Evolutionary conservation across 495 filamentous ascomycete species (phyloP).

Genomic region (Baudoinia panamericana): DNA sequence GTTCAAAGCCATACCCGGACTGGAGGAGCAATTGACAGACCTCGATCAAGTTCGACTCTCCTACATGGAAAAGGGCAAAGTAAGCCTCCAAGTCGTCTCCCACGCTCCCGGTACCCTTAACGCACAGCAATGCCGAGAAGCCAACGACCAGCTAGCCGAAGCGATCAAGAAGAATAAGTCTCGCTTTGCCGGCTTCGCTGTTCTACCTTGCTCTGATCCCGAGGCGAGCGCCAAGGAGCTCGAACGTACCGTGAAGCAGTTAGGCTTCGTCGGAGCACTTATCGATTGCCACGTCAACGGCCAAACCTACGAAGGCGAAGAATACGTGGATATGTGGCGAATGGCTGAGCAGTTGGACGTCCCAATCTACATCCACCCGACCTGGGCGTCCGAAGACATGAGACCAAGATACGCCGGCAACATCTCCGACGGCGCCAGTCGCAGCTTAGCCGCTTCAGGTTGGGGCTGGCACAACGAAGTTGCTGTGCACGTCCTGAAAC

Average conservation of each 20-base stretch:
- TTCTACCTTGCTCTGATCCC: constrained; percentile 38
- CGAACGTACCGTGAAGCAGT: constrained; percentile 33
- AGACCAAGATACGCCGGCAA: constrained; percentile 31
- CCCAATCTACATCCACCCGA: constrained; percentile 47
- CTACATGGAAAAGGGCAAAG: constrained; percentile 38
- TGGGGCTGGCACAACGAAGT: constrained; percentile 38
- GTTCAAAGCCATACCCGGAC: constrained; percentile 24
- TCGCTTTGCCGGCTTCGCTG: constrained; percentile 43
- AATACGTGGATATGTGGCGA: constrained; percentile 36
- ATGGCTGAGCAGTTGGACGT: constrained; percentile 40
- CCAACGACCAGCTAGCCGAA: constrained; percentile 42
- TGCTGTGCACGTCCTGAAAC: constrained; percentile 32
- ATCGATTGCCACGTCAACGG: constrained; percentile 42
- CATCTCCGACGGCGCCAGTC: constrained; percentile 26
- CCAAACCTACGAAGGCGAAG: constrained; percentile 35
- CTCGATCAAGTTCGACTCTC: constrained; percentile 34
- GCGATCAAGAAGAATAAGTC: constrained; percentile 34
- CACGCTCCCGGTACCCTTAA: constrained; percentile 31
- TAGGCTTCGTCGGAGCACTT: constrained; percentile 44
- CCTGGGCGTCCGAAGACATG: constrained; percentile 29
- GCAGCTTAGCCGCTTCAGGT: constrained; percentile 29
- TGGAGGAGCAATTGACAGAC: constrained; percentile 29
- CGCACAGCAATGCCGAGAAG: constrained; percentile 26
- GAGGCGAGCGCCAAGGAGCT: constrained; percentile 37
- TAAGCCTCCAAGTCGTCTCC: constrained; percentile 46